A percentile compares a stretch with the other conserved stretches of the same genome.
phyloP scores from a whole-genome alignment of 306 rosid species.

The Prosopis cineraria region DNA sequence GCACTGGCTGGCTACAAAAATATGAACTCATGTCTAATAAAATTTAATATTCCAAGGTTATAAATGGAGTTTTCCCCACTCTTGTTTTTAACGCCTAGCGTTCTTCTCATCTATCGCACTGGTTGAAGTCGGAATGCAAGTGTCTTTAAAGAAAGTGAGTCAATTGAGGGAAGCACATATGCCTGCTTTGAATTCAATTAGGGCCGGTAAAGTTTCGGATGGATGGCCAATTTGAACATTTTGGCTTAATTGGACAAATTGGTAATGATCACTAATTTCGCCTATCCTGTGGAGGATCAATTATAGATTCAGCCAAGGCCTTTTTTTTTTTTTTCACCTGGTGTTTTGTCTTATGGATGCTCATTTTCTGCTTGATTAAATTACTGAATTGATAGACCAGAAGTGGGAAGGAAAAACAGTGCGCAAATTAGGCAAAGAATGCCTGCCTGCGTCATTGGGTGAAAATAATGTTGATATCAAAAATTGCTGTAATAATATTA shows the following conservation, averaged over 20 bases:
- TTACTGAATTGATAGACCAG: background rate
- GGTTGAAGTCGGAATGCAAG: background rate
- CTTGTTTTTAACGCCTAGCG: background rate
- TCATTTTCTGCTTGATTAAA: background rate
- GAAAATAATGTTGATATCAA: background rate
- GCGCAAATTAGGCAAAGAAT: background rate
- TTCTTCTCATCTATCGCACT: background rate
- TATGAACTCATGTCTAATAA: background rate
- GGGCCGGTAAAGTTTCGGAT: background rate
- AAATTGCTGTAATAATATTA: background rate
- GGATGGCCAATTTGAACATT: background rate
- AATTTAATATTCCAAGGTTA: background rate
- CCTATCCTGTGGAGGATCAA: background rate
- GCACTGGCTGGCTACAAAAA: background rate
- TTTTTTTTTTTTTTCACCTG: too few species aligned
- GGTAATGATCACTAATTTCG: background rate
- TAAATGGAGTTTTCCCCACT: background rate
- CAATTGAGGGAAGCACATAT: background rate
- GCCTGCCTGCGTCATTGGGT: background rate
- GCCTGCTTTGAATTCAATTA: constrained; percentile 2
- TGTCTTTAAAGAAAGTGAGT: background rate
- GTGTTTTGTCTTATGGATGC: background rate
- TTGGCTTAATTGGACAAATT: background rate
- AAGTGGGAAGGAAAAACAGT: constrained; percentile 13
- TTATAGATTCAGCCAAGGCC: background rate